A percentile compares a stretch with the other conserved stretches of the same genome.
Conservation (phyloP, 306 rosid species). For the Albizia julibrissin region DNA sequence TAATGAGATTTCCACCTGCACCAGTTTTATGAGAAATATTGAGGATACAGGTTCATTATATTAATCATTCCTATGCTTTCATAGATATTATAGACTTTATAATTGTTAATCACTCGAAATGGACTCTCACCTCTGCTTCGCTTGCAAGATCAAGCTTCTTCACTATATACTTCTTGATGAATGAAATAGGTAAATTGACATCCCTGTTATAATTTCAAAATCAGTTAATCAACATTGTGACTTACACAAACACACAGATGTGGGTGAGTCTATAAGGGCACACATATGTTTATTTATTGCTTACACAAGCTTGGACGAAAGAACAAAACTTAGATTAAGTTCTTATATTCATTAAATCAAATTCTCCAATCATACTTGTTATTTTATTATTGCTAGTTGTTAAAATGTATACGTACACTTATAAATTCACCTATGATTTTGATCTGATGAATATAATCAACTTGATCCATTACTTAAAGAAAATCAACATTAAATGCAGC, state of each 20-base stretch:
- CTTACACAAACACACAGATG: background rate
- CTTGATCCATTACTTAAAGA: background rate
- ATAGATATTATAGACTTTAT: background rate
- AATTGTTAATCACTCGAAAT: background rate
- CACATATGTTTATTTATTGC: no score
- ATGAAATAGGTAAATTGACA: constrained; percentile 50
- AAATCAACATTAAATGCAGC: background rate
- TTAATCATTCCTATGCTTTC: background rate
- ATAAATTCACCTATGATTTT: no score
- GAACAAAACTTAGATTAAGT: no score
- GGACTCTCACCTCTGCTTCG: constrained; percentile 63
- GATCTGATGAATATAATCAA: no score
- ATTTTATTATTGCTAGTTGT: no score
- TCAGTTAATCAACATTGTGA: background rate
- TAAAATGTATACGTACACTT: no score
- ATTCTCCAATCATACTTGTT: no score
- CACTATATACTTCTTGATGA: constrained; percentile 48
- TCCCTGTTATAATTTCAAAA: constrained; percentile 44
- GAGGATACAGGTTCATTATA: background rate
- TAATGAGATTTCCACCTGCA: constrained; percentile 63
- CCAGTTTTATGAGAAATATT: no score
- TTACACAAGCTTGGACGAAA: no score
- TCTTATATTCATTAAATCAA: no score
- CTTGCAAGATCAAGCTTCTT: constrained; percentile 57
- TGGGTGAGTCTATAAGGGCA: no score